Conservation (phyloP, 2,329 filamentous ascomycete species). For the Didymella glomerata region DNA sequence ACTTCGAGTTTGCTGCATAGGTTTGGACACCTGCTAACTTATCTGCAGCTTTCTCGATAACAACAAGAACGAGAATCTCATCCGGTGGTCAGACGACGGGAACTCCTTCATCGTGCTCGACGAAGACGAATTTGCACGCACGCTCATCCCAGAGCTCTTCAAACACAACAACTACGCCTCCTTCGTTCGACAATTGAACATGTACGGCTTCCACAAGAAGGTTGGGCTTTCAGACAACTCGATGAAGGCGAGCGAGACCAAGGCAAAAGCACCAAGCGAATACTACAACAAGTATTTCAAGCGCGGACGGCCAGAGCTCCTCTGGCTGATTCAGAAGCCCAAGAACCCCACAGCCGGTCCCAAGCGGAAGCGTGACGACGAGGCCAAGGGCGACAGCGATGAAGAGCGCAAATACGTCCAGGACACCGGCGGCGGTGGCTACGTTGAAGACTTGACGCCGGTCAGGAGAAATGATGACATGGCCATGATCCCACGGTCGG, state of each 20-base stretch:
- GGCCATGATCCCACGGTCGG: constrained; percentile 70
- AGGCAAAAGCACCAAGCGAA: constrained; percentile 97
- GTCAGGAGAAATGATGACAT: constrained; percentile 53
- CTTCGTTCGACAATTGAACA: constrained; percentile 74
- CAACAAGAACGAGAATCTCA: constrained; percentile 90
- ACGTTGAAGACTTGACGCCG: constrained; percentile 54
- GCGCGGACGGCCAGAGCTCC: constrained; percentile 86
- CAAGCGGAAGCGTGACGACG: constrained; percentile 63
- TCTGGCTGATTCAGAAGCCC: constrained; percentile 97
- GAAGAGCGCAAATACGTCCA: constrained; percentile 62
- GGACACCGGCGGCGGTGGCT: constrained; percentile 52
- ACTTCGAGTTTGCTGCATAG: background rate
- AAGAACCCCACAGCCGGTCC: constrained; percentile 69
- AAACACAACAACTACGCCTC: constrained; percentile 83
- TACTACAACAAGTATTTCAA: constrained; percentile 98
- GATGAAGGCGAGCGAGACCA: constrained; percentile 95
- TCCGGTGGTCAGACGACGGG: constrained; percentile 95
- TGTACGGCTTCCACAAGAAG: constrained; percentile 65
- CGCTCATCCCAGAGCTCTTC: constrained; percentile 76
- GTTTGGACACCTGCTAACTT: constrained; percentile 22
- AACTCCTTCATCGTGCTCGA: constrained; percentile 97
- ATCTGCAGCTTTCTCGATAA: constrained; percentile 86
- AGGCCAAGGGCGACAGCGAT: constrained; percentile 74
- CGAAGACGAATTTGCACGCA: constrained; percentile 86
- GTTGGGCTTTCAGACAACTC: constrained; percentile 90